Percentiles rank a stretch among this genome's conserved stretches.
Evolutionary conservation across 2,329 filamentous ascomycete species (phyloP).

Genomic region (Aspergillus fructus): DNA sequence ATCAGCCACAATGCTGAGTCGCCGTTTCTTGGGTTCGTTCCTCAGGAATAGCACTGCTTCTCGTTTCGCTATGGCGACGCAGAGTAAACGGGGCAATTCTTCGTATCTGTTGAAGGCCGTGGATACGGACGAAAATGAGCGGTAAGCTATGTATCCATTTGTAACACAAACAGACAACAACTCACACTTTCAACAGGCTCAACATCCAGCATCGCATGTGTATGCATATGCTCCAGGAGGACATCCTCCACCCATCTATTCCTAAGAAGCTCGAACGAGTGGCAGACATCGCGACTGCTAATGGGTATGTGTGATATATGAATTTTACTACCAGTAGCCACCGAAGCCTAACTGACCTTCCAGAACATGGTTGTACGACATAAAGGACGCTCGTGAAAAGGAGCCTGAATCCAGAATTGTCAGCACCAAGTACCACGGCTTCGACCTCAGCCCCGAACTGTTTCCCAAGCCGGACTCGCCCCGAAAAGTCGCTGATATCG

Average conservation of each 20-base stretch:
- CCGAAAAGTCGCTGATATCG: not conserved
- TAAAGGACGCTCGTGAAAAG: not conserved
- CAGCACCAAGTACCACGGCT: not conserved
- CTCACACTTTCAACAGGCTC: not conserved
- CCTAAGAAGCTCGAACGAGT: not conserved
- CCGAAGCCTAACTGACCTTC: not conserved
- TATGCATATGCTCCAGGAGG: constrained; percentile 2
- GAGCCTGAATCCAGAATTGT: not conserved
- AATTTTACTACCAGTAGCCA: not conserved
- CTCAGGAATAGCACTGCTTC: not conserved
- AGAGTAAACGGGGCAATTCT: not conserved
- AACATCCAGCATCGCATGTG: constrained; percentile 4
- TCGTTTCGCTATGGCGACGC: not conserved
- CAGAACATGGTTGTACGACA: constrained; percentile 5
- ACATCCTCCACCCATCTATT: not conserved
- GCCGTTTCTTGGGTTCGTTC: not conserved
- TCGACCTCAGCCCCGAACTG: not conserved
- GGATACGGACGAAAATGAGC: not conserved
- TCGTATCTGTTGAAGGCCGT: not conserved
- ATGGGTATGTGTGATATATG: not conserved
- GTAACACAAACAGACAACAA: not conserved
- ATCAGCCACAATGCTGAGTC: not conserved
- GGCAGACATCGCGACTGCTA: constrained; percentile 4
- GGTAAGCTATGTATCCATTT: not conserved
- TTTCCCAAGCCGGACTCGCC: not conserved